Conservation (phyloP, 306 rosid genomes). For the Vigna nakashimae region DNA sequence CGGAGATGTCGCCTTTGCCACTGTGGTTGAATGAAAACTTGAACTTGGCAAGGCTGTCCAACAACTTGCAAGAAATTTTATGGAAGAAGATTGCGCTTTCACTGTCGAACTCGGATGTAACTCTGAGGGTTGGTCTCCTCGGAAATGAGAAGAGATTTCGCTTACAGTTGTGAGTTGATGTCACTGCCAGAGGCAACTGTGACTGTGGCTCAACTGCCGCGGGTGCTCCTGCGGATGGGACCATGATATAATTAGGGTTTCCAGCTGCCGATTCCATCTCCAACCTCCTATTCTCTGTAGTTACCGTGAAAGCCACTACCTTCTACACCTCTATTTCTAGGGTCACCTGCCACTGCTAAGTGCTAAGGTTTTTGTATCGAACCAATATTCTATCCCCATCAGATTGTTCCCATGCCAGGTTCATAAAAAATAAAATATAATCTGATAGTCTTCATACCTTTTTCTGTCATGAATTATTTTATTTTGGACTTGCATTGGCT, state of each 20-base stretch:
- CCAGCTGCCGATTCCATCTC: slow-evolving; percentile 50
- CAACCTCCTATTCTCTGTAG: slow-evolving; percentile 29
- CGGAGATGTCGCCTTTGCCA: slow-evolving; percentile 64
- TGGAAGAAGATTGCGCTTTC: slow-evolving; percentile 74
- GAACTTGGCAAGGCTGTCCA: slow-evolving; percentile 77
- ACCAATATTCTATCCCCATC: background rate
- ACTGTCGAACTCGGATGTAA: slow-evolving; percentile 90
- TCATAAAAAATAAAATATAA: background rate
- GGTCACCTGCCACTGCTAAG: background rate
- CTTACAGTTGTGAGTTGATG: slow-evolving; percentile 18
- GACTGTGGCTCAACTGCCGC: slow-evolving; percentile 18
- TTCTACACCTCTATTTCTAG: background rate
- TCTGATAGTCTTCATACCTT: too few relatives aligned
- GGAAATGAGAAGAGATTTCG: slow-evolving; percentile 55
- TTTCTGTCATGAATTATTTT: too few relatives aligned
- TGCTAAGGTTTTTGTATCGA: background rate
- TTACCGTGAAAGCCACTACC: background rate
- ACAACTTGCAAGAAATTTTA: slow-evolving; percentile 82
- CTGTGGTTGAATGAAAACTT: slow-evolving; percentile 70
- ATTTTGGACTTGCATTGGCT: too few relatives aligned
- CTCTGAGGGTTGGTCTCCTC: slow-evolving; percentile 65
- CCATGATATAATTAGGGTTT: slow-evolving; percentile 53
- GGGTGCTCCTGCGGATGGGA: slow-evolving; percentile 40
- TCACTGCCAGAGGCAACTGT: slow-evolving; percentile 16
- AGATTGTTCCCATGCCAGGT: background rate